Evolutionary conservation across 2,329 filamentous ascomycete genomes (phyloP).

Genomic region (Sporothrix protearum): DNA sequence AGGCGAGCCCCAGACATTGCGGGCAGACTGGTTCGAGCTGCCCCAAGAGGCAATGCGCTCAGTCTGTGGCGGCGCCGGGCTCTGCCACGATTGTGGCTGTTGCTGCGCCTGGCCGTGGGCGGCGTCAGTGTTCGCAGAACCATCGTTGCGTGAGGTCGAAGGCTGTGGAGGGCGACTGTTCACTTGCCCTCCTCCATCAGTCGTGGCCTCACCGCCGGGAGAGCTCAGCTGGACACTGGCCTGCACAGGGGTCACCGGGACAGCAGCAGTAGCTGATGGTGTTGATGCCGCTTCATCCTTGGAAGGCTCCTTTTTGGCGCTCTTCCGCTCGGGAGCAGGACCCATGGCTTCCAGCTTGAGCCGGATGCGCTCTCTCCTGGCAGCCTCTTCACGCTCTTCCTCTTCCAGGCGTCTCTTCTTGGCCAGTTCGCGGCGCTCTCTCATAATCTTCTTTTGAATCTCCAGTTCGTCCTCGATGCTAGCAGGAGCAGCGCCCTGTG

Average conservation of each 20-base stretch:
- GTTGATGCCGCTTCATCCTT: constrained; percentile 38
- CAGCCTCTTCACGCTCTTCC: constrained; percentile 69
- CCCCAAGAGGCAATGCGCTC: constrained; percentile 54
- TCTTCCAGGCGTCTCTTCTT: constrained; percentile 66
- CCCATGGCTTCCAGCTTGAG: constrained; percentile 70
- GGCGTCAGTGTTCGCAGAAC: background rate
- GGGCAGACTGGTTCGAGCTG: constrained; percentile 42
- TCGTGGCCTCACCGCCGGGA: background rate
- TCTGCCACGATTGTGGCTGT: constrained; percentile 37
- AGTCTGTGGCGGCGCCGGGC: constrained; percentile 37
- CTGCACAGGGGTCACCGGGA: background rate
- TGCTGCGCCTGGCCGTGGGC: constrained; percentile 30
- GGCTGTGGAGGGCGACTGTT: background rate
- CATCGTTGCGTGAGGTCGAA: background rate
- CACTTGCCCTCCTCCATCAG: background rate
- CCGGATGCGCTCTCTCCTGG: constrained; percentile 64
- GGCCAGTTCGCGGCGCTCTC: constrained; percentile 64
- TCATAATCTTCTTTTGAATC: constrained; percentile 69
- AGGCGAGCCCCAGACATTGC: constrained; percentile 74
- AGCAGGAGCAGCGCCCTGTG: constrained; percentile 22
- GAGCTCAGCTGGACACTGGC: background rate
- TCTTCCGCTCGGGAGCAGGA: constrained; percentile 58
- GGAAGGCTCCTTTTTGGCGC: constrained; percentile 51
- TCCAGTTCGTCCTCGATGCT: constrained; percentile 53
- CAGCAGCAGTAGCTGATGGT: background rate